Evolutionary conservation across 1,284 basidiomycete genomes (phyloP), one percentile per base, ranked within the genome.

Genomic region (Cryptococcus jaspeensis): DNA sequence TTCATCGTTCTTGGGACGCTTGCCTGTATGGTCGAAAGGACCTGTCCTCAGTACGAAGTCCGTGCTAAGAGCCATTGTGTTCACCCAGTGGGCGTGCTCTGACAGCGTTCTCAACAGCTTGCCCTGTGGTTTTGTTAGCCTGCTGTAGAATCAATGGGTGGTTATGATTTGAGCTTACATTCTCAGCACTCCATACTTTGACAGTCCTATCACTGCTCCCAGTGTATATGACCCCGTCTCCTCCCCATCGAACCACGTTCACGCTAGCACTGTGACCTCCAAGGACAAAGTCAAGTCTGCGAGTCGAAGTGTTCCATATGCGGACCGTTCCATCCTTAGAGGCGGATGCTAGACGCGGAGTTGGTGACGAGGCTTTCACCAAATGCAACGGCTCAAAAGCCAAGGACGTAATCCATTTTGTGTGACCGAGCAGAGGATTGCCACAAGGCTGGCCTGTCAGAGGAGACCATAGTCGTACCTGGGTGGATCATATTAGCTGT

Each of bases 31-130:
- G 73, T 97, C 94, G 67, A 90, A 99, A 0, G 95, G 92, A 0
- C 96, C 95, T 0, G 95, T 98, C 3, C 94, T 87, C 9, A 97
- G 82, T 15, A 95, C 85, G 72, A 94, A 97, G 74, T 99, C 95
- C 15, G 94, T 96, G 70, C 92, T 95, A 54, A 99, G 83, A 2
- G 95, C 88, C 47, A 99, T 85, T 0, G 94, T 98, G 45, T 94
- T 99, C 20, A 99, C 95, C 95, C 94, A 98, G 72, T 99, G 96
- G 0, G 94, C 94, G 69, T 99, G 96, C 63, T 97, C 93, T 75
- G 89, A 92, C 28, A 99, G 80, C 0, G 87, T 87, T 38, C 83
- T 76, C 38, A 82, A 81, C 37, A 84, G 72, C 67, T 82, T 83
- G n/a, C 83, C 83, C 67, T 81, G 60, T 6, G 15, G 12, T 18